phyloP scores from a whole-genome alignment of 108 stramenopile species.

The Nitzschia sp. region DNA sequence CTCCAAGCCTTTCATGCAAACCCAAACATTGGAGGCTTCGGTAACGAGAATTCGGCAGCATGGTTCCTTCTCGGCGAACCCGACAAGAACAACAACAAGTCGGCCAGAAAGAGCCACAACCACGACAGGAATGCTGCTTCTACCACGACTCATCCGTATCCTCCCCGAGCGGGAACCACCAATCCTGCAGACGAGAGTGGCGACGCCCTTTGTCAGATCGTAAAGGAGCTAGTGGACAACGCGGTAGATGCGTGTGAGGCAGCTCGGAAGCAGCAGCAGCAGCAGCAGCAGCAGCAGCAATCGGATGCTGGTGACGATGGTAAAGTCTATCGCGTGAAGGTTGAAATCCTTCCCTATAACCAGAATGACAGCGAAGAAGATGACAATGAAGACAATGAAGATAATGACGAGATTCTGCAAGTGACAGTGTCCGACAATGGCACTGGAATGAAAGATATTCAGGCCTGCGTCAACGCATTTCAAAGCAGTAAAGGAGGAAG shows the following conservation, averaged over 20 bases:
- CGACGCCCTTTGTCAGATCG: conserved; percentile 85
- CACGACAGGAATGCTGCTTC: too few relatives aligned
- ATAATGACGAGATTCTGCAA: conserved; percentile 43
- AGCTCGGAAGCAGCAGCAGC: too few relatives aligned
- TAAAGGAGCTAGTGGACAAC: conserved; percentile 91
- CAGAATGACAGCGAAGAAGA: conserved; percentile 12
- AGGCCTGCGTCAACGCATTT: conserved; percentile 80
- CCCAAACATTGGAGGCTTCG: conserved; percentile 85
- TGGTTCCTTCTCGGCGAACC: background rate
- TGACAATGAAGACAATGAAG: too few relatives aligned
- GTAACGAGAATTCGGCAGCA: conserved; percentile 45
- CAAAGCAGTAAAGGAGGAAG: conserved; percentile 55
- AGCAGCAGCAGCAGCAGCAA: too few relatives aligned
- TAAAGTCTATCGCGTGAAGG: conserved; percentile 15
- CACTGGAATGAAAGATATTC: conserved; percentile 79
- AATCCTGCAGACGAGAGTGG: conserved; percentile 18
- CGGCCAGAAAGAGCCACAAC: background rate
- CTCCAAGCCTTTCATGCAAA: conserved; percentile 77
- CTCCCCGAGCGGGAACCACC: background rate
- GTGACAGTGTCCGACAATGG: conserved; percentile 83
- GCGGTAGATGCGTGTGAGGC: conserved; percentile 81
- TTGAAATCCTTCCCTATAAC: conserved; percentile 17
- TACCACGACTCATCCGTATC: background rate
- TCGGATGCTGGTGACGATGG: background rate
- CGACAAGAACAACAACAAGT: background rate